These are phyloP conservation scores for Yamadazyma atlantica DNA, from an alignment of 1,139 yeast genomes.

Conservation along the genomic window DNA sequence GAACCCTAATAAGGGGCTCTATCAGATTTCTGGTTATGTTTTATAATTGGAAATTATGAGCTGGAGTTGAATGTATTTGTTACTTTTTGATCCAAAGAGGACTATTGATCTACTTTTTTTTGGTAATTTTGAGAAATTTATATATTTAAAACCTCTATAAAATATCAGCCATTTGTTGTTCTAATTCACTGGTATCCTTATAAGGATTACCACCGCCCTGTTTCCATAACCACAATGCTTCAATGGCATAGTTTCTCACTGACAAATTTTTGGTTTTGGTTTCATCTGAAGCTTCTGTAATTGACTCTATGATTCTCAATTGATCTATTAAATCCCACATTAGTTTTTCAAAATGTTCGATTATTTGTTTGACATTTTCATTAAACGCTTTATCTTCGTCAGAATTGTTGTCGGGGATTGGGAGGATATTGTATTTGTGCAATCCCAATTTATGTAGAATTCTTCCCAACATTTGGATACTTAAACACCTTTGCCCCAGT, in stretches of 20 bases:
- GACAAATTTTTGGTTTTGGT: conserved; percentile 63
- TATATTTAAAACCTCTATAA: conserved; percentile 4
- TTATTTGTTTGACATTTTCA: conserved; percentile 36
- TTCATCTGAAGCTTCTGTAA: conserved; percentile 77
- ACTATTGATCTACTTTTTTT: background rate
- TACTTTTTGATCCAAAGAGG: background rate
- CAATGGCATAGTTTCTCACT: conserved; percentile 82
- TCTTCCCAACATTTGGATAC: conserved; percentile 85
- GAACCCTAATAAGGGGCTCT: background rate
- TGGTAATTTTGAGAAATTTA: conserved; percentile 1
- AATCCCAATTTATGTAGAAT: conserved; percentile 77
- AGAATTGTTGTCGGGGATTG: conserved; percentile 28
- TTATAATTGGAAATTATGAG: background rate
- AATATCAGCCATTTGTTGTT: conserved; percentile 7
- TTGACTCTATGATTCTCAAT: conserved; percentile 65
- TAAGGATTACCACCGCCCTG: conserved; percentile 63
- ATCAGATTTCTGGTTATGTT: conserved; percentile 3
- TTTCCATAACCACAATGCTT: conserved; percentile 92
- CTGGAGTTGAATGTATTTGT: no score
- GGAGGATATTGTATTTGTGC: conserved; percentile 54
- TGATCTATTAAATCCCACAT: conserved; percentile 75
- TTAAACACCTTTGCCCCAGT: conserved; percentile 83
- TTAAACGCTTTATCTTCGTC: conserved; percentile 38
- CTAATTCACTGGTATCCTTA: conserved; percentile 13
- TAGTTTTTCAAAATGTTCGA: conserved; percentile 55